Conservation (phyloP, 495 filamentous ascomycete genomes). For the Penicillium manginii region DNA sequence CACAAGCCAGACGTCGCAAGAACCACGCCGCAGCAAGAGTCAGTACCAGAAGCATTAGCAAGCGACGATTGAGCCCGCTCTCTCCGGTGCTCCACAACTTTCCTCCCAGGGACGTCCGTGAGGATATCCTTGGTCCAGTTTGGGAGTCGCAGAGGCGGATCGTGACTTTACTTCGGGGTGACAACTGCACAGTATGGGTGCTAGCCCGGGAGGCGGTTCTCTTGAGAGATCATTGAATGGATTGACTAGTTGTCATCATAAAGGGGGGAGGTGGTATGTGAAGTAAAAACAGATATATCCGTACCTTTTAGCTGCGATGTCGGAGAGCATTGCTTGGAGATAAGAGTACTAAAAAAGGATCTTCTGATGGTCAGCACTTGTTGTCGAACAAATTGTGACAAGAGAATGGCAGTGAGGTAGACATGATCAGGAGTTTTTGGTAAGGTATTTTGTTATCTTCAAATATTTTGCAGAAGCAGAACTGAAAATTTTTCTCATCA, state of each 20-base stretch:
- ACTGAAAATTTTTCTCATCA: constrained; percentile 89
- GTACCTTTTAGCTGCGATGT: constrained; percentile 17
- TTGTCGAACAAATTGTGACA: constrained; percentile 7
- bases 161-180: constrained; percentile 34
- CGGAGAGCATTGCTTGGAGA: not conserved
- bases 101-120: constrained; percentile 58
- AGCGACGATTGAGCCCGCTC: constrained; percentile 36
- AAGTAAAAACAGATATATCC: constrained; percentile 7
- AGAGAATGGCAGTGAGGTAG: constrained; percentile 17
- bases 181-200: constrained; percentile 24
- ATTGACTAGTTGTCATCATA: constrained; percentile 98
- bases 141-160: constrained; percentile 61
- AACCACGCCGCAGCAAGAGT: constrained; percentile 31
- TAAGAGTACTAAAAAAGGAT: not conserved
- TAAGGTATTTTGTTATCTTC: constrained; percentile 79
- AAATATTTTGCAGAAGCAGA: constrained; percentile 89
- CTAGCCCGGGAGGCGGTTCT: constrained; percentile 56
- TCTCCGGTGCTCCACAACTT: constrained; percentile 81
- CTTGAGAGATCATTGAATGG: constrained; percentile 93
- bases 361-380: constrained; percentile 25
- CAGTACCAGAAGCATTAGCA: constrained; percentile 19
- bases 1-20: constrained; percentile 54
- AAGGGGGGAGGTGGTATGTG: constrained; percentile 26
- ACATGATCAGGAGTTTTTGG: constrained; percentile 68
- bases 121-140: constrained; percentile 65